phyloP scores from a whole-genome alignment of 2,329 filamentous ascomycete genomes.

The Ploettnerulaceae sp. region DNA sequence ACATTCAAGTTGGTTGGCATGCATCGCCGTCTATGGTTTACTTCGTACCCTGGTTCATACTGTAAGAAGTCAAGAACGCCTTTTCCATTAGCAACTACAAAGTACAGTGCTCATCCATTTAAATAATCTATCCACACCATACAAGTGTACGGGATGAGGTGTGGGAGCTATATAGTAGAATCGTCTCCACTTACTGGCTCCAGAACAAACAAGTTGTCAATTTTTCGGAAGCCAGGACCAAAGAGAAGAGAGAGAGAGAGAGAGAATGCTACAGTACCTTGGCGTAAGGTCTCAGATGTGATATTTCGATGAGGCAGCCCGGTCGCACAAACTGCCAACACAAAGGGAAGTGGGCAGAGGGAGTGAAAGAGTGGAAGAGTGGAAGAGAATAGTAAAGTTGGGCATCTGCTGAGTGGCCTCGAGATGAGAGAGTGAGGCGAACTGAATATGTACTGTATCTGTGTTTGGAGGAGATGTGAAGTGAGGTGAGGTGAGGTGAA shows the following conservation, averaged over 20 bases:
- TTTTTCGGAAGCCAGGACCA: constrained; percentile 5
- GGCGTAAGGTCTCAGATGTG: constrained; percentile 10
- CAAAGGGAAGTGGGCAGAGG: neutral
- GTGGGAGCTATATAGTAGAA: constrained; percentile 5
- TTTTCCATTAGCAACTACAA: constrained; percentile 12
- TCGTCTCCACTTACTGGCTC: constrained; percentile 5
- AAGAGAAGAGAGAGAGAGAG: neutral
- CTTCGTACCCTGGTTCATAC: constrained; percentile 24
- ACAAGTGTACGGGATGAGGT: neutral
- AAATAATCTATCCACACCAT: neutral
- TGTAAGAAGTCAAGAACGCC: constrained; percentile 17
- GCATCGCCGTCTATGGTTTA: constrained; percentile 3
- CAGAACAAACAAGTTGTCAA: neutral
- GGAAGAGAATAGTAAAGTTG: neutral
- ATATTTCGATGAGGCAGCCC: constrained; percentile 9
- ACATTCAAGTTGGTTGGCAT: too few relatives aligned
- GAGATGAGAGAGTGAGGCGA: neutral
- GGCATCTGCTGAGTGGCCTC: neutral
- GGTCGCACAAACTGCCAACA: constrained; percentile 9
- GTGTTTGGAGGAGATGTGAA: too few relatives aligned
- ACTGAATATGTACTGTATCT: neutral
- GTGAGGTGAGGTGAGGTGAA: too few relatives aligned
- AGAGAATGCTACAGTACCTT: neutral
- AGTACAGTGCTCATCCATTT: constrained; percentile 1
- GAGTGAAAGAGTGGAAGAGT: too few relatives aligned